Conservation (phyloP, 1,139 yeast genomes). For the Magnusiomyces ingens region DNA sequence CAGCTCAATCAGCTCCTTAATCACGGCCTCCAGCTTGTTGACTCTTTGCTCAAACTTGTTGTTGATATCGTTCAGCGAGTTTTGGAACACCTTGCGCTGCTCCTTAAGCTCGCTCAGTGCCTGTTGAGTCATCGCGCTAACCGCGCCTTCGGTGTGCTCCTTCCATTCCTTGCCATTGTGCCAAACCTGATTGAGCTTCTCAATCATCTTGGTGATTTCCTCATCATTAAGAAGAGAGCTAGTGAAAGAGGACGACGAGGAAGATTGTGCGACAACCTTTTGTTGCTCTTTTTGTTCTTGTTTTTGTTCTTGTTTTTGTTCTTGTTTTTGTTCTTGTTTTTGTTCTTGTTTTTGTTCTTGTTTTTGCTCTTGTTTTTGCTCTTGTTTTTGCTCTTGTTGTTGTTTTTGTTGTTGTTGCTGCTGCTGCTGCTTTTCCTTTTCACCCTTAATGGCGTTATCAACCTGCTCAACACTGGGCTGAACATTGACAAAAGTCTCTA, state of each 20-base stretch:
- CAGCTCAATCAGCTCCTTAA: conserved; percentile 10
- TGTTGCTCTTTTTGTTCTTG: too few species aligned
- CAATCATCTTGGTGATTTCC: conserved; percentile 18
- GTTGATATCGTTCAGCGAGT: conserved; percentile 6
- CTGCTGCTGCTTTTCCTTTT: conserved; percentile 10
- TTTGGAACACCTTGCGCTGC: conserved; percentile 4
- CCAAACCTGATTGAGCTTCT: conserved; percentile 15
- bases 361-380: background rate
- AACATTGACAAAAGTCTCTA: conserved; percentile 18
- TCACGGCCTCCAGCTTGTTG: conserved; percentile 8
- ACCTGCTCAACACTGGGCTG: conserved; percentile 14
- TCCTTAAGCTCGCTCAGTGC: conserved; percentile 7
- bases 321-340: conserved; percentile 7
- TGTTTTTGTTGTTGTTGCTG: conserved; percentile 10
- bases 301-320: too few species aligned
- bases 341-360: conserved; percentile 11
- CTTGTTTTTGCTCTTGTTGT: too few species aligned
- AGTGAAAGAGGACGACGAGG: background rate
- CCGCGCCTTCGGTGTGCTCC: conserved; percentile 3
- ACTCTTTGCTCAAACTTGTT: conserved; percentile 8
- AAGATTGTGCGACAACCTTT: background rate
- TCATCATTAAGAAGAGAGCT: conserved; percentile 6
- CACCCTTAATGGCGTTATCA: background rate
- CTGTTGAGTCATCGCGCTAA: background rate
- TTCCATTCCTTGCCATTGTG: background rate